Evolutionary conservation across 495 filamentous ascomycete genomes (phyloP).

Genomic region (Cercophora samala): DNA sequence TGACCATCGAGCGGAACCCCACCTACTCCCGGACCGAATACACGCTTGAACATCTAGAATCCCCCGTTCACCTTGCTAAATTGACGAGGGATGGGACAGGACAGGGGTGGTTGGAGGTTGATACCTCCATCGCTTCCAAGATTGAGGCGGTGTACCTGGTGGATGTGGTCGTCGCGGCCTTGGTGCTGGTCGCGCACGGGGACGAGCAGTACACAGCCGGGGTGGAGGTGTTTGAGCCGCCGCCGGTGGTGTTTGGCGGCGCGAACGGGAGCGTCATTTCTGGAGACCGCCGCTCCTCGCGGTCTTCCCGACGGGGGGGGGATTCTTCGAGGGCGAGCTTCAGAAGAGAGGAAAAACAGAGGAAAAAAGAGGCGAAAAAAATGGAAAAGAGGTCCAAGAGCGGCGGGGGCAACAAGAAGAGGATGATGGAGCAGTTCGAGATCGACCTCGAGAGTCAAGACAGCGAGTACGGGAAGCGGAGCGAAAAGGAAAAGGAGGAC

Average conservation of each 20-base stretch:
- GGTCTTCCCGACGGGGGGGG: conserved; percentile 29
- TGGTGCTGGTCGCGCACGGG: conserved; percentile 64
- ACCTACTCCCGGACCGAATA: conserved; percentile 57
- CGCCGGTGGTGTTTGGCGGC: conserved; percentile 36
- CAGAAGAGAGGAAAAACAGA: conserved; percentile 19
- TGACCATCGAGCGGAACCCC: conserved; percentile 49
- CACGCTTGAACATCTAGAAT: conserved; percentile 60
- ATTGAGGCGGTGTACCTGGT: conserved; percentile 66
- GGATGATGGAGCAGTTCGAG: conserved; percentile 53
- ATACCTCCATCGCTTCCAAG: conserved; percentile 48
- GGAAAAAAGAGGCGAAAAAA: conserved; percentile 25
- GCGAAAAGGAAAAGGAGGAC: conserved; percentile 35
- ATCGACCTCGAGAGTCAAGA: conserved; percentile 55
- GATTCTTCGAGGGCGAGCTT: conserved; percentile 22
- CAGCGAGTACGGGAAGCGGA: conserved; percentile 38
- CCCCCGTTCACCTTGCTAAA: conserved; percentile 48
- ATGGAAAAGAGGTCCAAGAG: conserved; percentile 18
- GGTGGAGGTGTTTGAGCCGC: conserved; percentile 53
- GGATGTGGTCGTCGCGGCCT: conserved; percentile 67
- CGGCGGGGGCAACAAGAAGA: conserved; percentile 25
- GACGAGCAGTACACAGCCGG: conserved; percentile 48
- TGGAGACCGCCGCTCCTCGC: conserved; percentile 18
- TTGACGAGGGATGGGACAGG: conserved; percentile 53
- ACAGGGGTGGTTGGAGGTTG: conserved; percentile 50
- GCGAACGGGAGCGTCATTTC: conserved; percentile 16